A percentile compares a stretch with the other conserved stretches of the same genome.
Evolutionary conservation across 1,284 basidiomycete species (phyloP).

Genomic region (Apiotrichum siamense): DNA sequence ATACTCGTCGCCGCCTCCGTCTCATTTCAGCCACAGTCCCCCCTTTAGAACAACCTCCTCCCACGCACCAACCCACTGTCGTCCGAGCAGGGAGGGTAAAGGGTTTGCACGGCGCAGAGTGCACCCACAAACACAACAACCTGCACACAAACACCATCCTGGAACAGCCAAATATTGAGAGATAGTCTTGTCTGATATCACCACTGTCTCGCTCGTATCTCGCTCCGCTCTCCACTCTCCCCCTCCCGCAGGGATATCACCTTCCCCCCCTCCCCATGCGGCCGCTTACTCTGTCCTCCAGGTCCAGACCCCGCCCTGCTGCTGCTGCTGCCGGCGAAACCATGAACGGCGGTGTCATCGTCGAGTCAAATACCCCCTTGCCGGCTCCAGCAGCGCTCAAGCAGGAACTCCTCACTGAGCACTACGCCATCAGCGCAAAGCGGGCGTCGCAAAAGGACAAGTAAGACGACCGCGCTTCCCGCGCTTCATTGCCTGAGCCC

Average conservation of each 20-base stretch:
- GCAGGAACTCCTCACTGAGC: slow-evolving; percentile 22
- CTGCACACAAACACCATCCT: no score
- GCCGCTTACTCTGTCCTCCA: background rate
- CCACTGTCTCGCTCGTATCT: no score
- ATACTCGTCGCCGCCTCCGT: no score
- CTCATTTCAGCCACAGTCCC: no score
- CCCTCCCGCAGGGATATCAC: background rate
- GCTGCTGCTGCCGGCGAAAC: slow-evolving; percentile 1
- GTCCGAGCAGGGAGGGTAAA: no score
- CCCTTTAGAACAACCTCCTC: no score
- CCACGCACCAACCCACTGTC: no score
- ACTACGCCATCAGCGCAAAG: slow-evolving; percentile 21
- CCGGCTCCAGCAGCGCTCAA: slow-evolving; percentile 19
- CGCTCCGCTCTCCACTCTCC: no score
- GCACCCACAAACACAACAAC: no score
- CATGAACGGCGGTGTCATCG: slow-evolving; percentile 22
- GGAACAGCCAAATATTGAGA: no score
- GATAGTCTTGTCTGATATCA: no score
- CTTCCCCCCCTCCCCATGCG: background rate
- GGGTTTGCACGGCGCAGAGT: no score
- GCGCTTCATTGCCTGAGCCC: background rate
- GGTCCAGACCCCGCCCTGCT: background rate
- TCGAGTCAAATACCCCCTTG: slow-evolving; percentile 14
- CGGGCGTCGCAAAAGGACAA: slow-evolving; percentile 18
- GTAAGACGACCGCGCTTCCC: slow-evolving; percentile 4